Base-by-base conservation (phyloP, 225 moss, liverwort and hornwort species). In the Sphagnum tenellum region DNA sequence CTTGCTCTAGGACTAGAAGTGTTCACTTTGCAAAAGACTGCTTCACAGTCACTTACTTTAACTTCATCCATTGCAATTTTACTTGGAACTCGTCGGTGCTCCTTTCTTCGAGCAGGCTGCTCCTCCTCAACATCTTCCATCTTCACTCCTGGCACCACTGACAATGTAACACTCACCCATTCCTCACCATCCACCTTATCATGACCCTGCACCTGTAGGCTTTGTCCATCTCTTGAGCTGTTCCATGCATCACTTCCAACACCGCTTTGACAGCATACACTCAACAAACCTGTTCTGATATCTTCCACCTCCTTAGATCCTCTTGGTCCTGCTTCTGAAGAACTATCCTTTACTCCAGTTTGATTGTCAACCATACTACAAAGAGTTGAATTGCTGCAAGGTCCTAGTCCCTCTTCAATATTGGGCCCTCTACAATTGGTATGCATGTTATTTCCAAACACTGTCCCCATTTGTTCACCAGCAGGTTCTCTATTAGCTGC, bases 61-160 rank as follows among this genome's bases (percentile, higher is more conserved):
- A 98, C 98, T 84, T 87, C 98, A 47, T 89, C 98, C 82, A 98
- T 98, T 53, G 98, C 98, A 66, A 98, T 84, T 49, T 89, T 98
- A 77, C 93, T 98, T 56, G 96, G 92, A 53, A 93, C 87, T 72
- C 92, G 87, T 45, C 89, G 87, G 65, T 93, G 93, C 48, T 90
- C 77, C 79, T 88, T 93, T 67, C 67, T 81, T 44, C 87, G 78
- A 61, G 79, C 80, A 13, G 96, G 87, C 57, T 88, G 90, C 63
- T 98, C 93, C 70, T 88, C 88, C 68, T 90, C 93, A 56, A 93
- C 83, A 62, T 93, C 98, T 53, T 98, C 92, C 92, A 98, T 93
- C 46, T 89, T 98, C 59, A 98, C 79, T 51, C 93, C 93, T 48
- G 93, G 90, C 50, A 98, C 98, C 10, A 93, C 93, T 68, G 98